Percentiles rank a stretch among this genome's conserved stretches.
These are phyloP conservation scores for Lentinula guzmanii DNA, from an alignment of 768 basidiomycete species.

Conservation along the genomic window DNA sequence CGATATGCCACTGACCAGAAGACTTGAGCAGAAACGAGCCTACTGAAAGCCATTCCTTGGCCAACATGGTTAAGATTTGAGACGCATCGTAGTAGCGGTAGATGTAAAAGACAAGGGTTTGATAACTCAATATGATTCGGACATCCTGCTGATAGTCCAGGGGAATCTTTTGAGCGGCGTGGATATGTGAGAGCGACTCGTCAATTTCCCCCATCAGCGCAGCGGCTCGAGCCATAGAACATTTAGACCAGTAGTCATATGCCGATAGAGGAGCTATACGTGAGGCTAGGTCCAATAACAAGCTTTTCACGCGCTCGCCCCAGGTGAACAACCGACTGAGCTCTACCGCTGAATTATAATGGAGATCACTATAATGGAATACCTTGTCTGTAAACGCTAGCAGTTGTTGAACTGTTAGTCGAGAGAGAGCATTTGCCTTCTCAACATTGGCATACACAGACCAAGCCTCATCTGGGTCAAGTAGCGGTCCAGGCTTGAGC, in stretches of 20 bases:
- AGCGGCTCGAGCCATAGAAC: slow-evolving; percentile 22
- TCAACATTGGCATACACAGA: slow-evolving; percentile 23
- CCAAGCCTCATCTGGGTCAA: slow-evolving; percentile 37
- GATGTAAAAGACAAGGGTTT: slow-evolving; percentile 29
- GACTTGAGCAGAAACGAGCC: slow-evolving; percentile 15
- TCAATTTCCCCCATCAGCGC: slow-evolving; percentile 32
- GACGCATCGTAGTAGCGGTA: slow-evolving; percentile 23
- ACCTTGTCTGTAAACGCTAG: slow-evolving; percentile 19
- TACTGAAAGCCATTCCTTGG: slow-evolving; percentile 27
- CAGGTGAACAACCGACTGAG: slow-evolving; percentile 21
- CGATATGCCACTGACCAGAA: slow-evolving; percentile 10
- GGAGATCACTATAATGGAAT: slow-evolving; percentile 18
- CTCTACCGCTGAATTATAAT: slow-evolving; percentile 11
- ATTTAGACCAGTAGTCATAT: slow-evolving; percentile 15
- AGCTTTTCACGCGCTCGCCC: slow-evolving; percentile 28
- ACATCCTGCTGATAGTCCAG: slow-evolving; percentile 16
- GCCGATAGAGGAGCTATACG: slow-evolving; percentile 14
- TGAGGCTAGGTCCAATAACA: slow-evolving; percentile 23
- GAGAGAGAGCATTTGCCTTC: slow-evolving; percentile 6
- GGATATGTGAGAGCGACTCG: slow-evolving; percentile 24
- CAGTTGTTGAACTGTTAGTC: slow-evolving; percentile 7
- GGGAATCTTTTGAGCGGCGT: slow-evolving; percentile 15
- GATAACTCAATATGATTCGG: slow-evolving; percentile 24
- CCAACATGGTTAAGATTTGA: slow-evolving; percentile 31
- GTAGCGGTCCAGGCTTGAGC: slow-evolving; percentile 4